A percentile compares a stretch with the other conserved stretches of the same genome.
phyloP scores from a whole-genome alignment of 768 basidiomycete species.

The Pisolithus marmoratus region DNA sequence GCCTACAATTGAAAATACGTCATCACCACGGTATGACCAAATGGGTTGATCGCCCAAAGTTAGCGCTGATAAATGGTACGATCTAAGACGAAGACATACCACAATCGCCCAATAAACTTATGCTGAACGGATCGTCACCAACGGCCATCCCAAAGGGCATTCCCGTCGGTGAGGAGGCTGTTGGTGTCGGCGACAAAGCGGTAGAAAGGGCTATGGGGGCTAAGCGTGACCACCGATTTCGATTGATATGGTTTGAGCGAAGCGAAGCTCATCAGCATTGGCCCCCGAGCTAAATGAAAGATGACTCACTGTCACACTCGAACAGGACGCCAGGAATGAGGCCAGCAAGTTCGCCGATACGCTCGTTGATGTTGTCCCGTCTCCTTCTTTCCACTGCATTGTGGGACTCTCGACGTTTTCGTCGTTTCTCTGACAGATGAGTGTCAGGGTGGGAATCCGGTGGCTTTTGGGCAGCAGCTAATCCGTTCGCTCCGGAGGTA shows the following conservation, averaged over 20 bases:
- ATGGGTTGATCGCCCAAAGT: background rate
- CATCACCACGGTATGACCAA: background rate
- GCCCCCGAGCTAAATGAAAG: conserved; percentile 6
- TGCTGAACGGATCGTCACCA: conserved; percentile 18
- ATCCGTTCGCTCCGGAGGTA: background rate
- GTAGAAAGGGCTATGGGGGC: conserved; percentile 16
- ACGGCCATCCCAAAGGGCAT: conserved; percentile 3
- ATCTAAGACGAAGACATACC: conserved; percentile 9
- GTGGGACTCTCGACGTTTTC: conserved; percentile 78
- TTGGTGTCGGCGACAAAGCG: conserved; percentile 3
- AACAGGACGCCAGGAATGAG: conserved; percentile 85
- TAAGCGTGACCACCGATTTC: background rate
- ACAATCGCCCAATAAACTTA: conserved; percentile 14
- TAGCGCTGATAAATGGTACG: background rate
- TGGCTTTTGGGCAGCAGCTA: conserved; percentile 6
- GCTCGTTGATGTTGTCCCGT: conserved; percentile 93
- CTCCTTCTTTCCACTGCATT: conserved; percentile 88
- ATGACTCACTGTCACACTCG: conserved; percentile 43
- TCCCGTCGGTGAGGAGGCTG: conserved; percentile 4
- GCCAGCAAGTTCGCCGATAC: conserved; percentile 84
- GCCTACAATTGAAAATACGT: conserved; percentile 6
- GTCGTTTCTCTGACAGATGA: conserved; percentile 72
- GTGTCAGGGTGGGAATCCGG: conserved; percentile 14
- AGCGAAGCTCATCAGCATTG: background rate
- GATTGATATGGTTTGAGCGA: background rate